Conservation (phyloP, 2,329 filamentous ascomycete genomes). For the Talaromyces albobiverticillius region DNA sequence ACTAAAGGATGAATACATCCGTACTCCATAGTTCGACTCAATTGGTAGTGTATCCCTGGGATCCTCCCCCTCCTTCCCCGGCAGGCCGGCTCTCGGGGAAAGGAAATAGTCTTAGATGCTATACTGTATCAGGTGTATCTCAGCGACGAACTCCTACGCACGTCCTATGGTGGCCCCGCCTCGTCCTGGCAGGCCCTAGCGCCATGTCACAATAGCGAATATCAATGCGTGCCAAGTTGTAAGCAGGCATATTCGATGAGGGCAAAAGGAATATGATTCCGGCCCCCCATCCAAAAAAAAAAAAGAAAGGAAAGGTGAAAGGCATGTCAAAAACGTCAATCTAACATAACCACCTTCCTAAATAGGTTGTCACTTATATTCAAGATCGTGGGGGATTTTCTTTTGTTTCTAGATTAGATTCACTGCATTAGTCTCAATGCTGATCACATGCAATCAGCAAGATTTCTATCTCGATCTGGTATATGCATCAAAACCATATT, state of each 20-base stretch:
- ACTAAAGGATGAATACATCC: not conserved
- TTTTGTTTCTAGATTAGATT: not conserved
- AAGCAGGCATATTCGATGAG: too few relatives aligned
- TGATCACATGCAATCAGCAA: not conserved
- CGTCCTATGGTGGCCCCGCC: not conserved
- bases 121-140: too few relatives aligned
- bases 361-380: conserved; percentile 9
- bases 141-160: too few relatives aligned
- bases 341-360: not conserved
- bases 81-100: too few relatives aligned
- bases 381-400: not conserved
- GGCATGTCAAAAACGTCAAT: not conserved
- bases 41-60: too few relatives aligned
- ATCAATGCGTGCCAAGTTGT: not conserved
- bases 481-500: not conserved
- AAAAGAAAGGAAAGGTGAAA: not conserved
- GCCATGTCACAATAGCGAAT: not conserved
- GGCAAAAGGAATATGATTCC: too few relatives aligned
- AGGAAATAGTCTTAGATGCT: too few relatives aligned
- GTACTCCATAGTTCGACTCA: not conserved
- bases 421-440: not conserved
- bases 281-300: too few relatives aligned
- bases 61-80: not conserved
- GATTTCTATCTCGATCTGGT: not conserved
- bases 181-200: not conserved